Conservation (phyloP, 2,329 filamentous ascomycete species). For the Aspergillus transmontanensis region DNA sequence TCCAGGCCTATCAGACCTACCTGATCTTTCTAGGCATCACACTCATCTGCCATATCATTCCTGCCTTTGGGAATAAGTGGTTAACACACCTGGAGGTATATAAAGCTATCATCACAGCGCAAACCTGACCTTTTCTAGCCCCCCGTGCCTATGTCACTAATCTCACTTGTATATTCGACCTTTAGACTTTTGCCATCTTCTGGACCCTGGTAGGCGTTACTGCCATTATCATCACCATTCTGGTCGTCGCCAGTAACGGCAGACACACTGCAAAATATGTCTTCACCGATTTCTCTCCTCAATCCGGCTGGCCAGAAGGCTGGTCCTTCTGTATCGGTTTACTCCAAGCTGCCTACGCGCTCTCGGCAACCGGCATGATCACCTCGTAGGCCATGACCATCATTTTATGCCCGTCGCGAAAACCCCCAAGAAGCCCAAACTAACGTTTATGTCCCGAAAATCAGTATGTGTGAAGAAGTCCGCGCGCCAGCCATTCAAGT, state of each 20-base stretch:
- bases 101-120: not conserved
- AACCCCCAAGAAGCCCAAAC: not conserved
- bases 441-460: conserved; percentile 14
- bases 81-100: conserved; percentile 67
- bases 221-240: conserved; percentile 69
- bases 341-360: conserved; percentile 66
- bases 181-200: conserved; percentile 75
- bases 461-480: conserved; percentile 68
- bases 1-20: conserved; percentile 64
- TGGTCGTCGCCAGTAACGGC: conserved; percentile 69
- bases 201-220: conserved; percentile 65
- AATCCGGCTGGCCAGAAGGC: conserved; percentile 69
- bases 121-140: not conserved
- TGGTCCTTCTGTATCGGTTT: conserved; percentile 74
- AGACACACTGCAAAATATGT: conserved; percentile 64
- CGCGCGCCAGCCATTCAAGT: conserved; percentile 65
- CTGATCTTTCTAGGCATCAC: conserved; percentile 72
- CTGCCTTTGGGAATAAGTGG: conserved; percentile 56
- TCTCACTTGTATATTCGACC: conserved; percentile 28
- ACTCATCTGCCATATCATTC: conserved; percentile 57
- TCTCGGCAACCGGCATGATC: conserved; percentile 75
- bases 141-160: not conserved
- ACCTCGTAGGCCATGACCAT: conserved; percentile 62
- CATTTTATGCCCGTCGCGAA: not conserved
- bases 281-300: conserved; percentile 56